phyloP scores from a whole-genome alignment of 495 filamentous ascomycete species.

The Aspergillus diversus region DNA sequence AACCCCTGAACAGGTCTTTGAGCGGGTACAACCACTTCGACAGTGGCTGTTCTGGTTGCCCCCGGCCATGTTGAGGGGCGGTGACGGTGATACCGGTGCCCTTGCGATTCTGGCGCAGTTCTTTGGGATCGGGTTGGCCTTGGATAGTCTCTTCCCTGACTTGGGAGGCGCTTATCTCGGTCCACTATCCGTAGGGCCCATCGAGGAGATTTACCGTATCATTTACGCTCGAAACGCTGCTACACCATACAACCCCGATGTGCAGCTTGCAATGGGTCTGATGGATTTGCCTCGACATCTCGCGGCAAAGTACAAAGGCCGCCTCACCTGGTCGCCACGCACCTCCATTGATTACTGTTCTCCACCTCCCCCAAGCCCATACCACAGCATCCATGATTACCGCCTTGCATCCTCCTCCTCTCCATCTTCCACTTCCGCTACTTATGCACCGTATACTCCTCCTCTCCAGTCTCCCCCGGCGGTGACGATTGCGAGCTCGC shows the following conservation, averaged over 20 bases:
- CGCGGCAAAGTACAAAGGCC: slow-evolving; percentile 40
- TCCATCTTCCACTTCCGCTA: slow-evolving; percentile 43
- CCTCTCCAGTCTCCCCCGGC: slow-evolving; percentile 47
- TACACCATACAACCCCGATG: slow-evolving; percentile 41
- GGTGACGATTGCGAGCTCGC: slow-evolving; percentile 41
- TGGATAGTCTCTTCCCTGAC: slow-evolving; percentile 91
- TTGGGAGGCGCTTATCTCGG: slow-evolving; percentile 86
- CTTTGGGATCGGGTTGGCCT: slow-evolving; percentile 80
- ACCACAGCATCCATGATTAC: slow-evolving; percentile 41
- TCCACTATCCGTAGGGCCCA: slow-evolving; percentile 70
- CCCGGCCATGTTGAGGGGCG: slow-evolving; percentile 65
- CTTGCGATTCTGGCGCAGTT: slow-evolving; percentile 79
- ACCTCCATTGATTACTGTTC: slow-evolving; percentile 44
- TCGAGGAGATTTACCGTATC: slow-evolving; percentile 75
- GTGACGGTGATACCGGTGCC: slow-evolving; percentile 44
- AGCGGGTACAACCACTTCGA: slow-evolving; percentile 80
- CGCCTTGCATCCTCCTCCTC: slow-evolving; percentile 41
- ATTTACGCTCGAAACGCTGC: slow-evolving; percentile 37
- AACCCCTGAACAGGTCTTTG: slow-evolving; percentile 80
- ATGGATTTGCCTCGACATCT: slow-evolving; percentile 47
- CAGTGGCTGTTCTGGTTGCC: slow-evolving; percentile 97
- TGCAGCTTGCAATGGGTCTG: slow-evolving; percentile 37
- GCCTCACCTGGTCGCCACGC: slow-evolving; percentile 44
- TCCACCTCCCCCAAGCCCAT: slow-evolving; percentile 44
- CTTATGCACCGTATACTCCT: slow-evolving; percentile 46